A percentile compares a stretch with the other conserved stretches of the same genome.
Evolutionary conservation across 106 monocot species (phyloP).

Genomic region (Platanthera zijinensis): DNA sequence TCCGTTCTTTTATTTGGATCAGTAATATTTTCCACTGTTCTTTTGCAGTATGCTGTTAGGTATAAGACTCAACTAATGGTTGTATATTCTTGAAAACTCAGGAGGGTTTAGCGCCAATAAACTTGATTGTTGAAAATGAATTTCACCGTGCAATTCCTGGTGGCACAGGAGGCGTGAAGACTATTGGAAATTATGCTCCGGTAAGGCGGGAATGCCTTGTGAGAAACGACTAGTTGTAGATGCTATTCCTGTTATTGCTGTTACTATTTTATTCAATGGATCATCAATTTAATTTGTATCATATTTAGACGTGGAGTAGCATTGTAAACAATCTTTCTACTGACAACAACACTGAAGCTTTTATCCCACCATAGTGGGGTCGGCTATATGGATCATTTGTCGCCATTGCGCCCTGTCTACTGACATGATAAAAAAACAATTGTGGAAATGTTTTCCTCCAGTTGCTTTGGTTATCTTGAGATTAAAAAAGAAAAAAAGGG

Average conservation of each 20-base stretch:
- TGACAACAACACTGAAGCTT: too few species aligned
- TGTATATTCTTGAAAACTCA: slow-evolving; percentile 8
- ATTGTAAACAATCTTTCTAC: background rate
- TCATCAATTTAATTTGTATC: background rate
- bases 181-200: slow-evolving; percentile 86
- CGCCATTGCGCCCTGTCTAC: too few species aligned
- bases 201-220: slow-evolving; percentile 22
- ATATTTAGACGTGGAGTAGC: background rate
- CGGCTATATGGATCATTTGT: too few species aligned
- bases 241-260: background rate
- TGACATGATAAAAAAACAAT: background rate
- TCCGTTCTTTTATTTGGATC: background rate
- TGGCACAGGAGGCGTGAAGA: slow-evolving; percentile 75
- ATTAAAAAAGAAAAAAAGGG: too few species aligned
- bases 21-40: background rate
- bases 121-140: slow-evolving; percentile 54
- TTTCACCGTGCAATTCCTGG: slow-evolving; percentile 72
- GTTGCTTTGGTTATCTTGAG: background rate
- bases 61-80: background rate
- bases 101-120: slow-evolving; percentile 79
- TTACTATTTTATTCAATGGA: background rate
- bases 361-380: too few species aligned
- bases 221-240: background rate
- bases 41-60: background rate
- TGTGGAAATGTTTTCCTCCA: background rate